Conservation (phyloP, 352 stramenopile genomes). For the Globisporangium spinosum region DNA sequence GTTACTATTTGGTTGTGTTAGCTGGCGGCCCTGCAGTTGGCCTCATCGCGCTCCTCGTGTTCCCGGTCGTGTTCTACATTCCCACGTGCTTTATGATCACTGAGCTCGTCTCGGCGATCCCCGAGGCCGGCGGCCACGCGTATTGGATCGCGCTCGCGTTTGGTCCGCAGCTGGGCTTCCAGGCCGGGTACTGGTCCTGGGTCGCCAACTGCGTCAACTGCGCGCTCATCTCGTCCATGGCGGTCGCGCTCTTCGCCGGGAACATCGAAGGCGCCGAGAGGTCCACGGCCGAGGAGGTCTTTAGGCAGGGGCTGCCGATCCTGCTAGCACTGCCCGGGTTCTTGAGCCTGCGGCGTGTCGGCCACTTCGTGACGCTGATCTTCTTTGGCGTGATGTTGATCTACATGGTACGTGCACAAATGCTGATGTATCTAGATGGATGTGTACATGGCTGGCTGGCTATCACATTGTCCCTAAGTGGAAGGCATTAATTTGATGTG, state of each 20-base stretch:
- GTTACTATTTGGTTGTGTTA: background rate
- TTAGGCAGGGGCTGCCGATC: constrained; percentile 44
- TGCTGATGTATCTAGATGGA: background rate
- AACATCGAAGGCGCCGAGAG: constrained; percentile 13
- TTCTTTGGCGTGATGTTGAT: constrained; percentile 33
- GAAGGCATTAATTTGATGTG: background rate
- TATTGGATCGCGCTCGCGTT: constrained; percentile 73
- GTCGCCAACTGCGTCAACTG: constrained; percentile 75
- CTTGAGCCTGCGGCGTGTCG: constrained; percentile 37
- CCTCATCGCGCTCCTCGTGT: constrained; percentile 31
- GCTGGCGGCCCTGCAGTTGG: constrained; percentile 40
- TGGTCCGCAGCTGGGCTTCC: constrained; percentile 62
- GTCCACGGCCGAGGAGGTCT: constrained; percentile 38
- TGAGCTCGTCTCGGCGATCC: constrained; percentile 47
- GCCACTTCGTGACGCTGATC: constrained; percentile 28
- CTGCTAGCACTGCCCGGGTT: constrained; percentile 47
- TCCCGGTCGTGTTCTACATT: constrained; percentile 45
- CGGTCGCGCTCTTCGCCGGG: constrained; percentile 28
- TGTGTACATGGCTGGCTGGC: background rate
- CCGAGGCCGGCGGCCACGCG: constrained; percentile 45
- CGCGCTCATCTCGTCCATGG: constrained; percentile 60
- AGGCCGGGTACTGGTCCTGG: constrained; percentile 82
- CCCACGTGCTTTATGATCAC: constrained; percentile 45
- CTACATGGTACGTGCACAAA: constrained; percentile 29
- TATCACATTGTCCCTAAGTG: background rate